Evolutionary conservation across 768 basidiomycete species (phyloP).

Genomic region (Tricholoma flavovirens): DNA sequence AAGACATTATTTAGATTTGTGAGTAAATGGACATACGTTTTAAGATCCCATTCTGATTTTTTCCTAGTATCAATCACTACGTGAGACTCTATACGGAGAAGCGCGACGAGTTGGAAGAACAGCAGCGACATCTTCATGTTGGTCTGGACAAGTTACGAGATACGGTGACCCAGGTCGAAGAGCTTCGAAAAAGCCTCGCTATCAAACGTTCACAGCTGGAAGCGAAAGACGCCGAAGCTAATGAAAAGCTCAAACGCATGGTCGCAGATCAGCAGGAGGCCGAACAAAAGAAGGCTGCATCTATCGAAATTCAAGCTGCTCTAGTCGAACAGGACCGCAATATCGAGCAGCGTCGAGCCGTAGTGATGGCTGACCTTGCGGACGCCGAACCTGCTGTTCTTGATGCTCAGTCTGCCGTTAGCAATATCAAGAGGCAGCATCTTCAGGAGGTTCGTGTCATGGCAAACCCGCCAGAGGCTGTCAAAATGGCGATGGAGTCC

Average conservation of each 20-base stretch:
- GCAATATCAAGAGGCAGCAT: slow-evolving; percentile 92
- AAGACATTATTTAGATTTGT: slow-evolving; percentile 98
- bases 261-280: slow-evolving; percentile 98
- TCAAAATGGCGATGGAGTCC: slow-evolving; percentile 97
- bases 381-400: slow-evolving; percentile 96
- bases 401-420: slow-evolving; percentile 94
- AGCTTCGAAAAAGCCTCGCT: slow-evolving; percentile 90
- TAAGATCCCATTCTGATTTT: slow-evolving; percentile 5
- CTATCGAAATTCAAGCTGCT: slow-evolving; percentile 92
- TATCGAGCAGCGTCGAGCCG: slow-evolving; percentile 81
- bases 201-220: slow-evolving; percentile 89
- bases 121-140: slow-evolving; percentile 96
- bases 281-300: slow-evolving; percentile 95
- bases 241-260: slow-evolving; percentile 97
- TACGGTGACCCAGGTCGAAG: slow-evolving; percentile 95
- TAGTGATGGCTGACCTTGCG: slow-evolving; percentile 93
- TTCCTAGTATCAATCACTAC: slow-evolving; percentile 87
- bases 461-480: slow-evolving; percentile 97
- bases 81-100: slow-evolving; percentile 94
- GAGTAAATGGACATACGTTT: slow-evolving; percentile 31
- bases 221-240: slow-evolving; percentile 91
- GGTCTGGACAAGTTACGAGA: slow-evolving; percentile 95
- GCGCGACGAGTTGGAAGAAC: slow-evolving; percentile 95
- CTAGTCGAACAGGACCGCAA: slow-evolving; percentile 85
- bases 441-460: slow-evolving; percentile 95